A percentile compares a stretch with the other conserved stretches of the same genome.
phyloP scores from a whole-genome alignment of 2,329 filamentous ascomycete genomes.

The Stachybotrys elegans region DNA sequence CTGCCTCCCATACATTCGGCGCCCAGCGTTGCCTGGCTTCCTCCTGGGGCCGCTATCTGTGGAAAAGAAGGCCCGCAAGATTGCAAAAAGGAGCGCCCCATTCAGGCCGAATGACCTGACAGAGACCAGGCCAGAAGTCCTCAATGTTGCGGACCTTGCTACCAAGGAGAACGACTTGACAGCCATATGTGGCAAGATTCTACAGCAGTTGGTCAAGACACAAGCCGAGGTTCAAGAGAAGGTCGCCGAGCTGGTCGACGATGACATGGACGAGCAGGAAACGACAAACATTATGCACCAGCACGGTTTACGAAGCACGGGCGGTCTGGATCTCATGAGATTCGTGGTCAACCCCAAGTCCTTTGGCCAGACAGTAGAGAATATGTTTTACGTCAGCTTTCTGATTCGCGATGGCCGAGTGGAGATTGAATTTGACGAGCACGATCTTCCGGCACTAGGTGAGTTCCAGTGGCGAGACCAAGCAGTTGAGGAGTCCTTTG shows the following conservation, averaged over 20 bases:
- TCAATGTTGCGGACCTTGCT: conserved; percentile 69
- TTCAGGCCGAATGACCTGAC: conserved; percentile 63
- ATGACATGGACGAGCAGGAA: conserved; percentile 42
- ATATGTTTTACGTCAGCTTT: conserved; percentile 95
- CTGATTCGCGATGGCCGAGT: conserved; percentile 81
- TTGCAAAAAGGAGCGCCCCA: conserved; percentile 64
- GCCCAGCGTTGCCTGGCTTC: conserved; percentile 77
- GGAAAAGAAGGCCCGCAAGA: conserved; percentile 73
- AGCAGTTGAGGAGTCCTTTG: background rate
- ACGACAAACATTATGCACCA: conserved; percentile 54
- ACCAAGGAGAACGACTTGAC: conserved; percentile 77
- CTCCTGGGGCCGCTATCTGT: conserved; percentile 84
- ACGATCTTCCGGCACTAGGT: conserved; percentile 76
- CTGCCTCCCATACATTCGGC: conserved; percentile 65
- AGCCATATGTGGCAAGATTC: conserved; percentile 70
- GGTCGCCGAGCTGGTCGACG: conserved; percentile 37
- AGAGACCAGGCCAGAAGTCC: conserved; percentile 72
- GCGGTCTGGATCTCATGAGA: conserved; percentile 73
- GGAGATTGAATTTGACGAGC: conserved; percentile 66
- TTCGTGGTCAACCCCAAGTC: conserved; percentile 88
- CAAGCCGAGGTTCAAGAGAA: conserved; percentile 41
- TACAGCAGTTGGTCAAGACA: conserved; percentile 50
- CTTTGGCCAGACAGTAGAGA: conserved; percentile 93
- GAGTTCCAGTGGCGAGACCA: conserved; percentile 29
- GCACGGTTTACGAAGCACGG: conserved; percentile 60